Evolutionary conservation across 2,329 filamentous ascomycete species (phyloP).

Genomic region (Aspergillus ibericus): DNA sequence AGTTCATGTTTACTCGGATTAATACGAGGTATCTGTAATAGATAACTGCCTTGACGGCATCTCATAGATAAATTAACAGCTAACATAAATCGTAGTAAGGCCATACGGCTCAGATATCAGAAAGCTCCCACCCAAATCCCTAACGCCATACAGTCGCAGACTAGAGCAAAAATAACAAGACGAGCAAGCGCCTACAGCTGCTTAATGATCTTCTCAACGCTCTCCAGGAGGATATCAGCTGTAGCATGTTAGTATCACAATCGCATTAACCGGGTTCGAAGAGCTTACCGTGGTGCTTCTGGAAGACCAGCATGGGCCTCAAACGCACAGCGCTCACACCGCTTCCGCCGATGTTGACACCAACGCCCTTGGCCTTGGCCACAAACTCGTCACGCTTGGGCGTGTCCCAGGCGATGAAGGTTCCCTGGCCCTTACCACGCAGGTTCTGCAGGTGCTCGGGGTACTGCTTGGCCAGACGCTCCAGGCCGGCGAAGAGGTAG

Average conservation of each 20-base stretch:
- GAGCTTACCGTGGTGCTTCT: constrained; percentile 72
- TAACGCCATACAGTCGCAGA: constrained; percentile 16
- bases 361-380: constrained; percentile 72
- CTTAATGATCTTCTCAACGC: constrained; percentile 71
- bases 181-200: constrained; percentile 29
- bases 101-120: constrained; percentile 16
- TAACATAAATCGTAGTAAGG: constrained; percentile 12
- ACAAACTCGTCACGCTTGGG: constrained; percentile 78
- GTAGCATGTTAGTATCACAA: constrained; percentile 18
- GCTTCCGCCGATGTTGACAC: constrained; percentile 84
- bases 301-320: constrained; percentile 88
- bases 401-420: constrained; percentile 90
- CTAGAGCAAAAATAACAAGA: constrained; percentile 4
- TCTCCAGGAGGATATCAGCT: constrained; percentile 76
- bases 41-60: constrained; percentile 4
- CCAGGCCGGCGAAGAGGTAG: constrained; percentile 72
- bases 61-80: not conserved
- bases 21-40: not conserved
- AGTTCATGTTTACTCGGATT: not conserved
- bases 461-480: constrained; percentile 67
- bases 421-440: constrained; percentile 82
- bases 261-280: not conserved
- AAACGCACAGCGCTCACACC: constrained; percentile 74
- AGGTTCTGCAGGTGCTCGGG: constrained; percentile 79
- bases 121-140: constrained; percentile 9